These are phyloP conservation scores for Hemerocallis citrina DNA, from an alignment of 106 monocot genomes.

Conservation along the genomic window DNA sequence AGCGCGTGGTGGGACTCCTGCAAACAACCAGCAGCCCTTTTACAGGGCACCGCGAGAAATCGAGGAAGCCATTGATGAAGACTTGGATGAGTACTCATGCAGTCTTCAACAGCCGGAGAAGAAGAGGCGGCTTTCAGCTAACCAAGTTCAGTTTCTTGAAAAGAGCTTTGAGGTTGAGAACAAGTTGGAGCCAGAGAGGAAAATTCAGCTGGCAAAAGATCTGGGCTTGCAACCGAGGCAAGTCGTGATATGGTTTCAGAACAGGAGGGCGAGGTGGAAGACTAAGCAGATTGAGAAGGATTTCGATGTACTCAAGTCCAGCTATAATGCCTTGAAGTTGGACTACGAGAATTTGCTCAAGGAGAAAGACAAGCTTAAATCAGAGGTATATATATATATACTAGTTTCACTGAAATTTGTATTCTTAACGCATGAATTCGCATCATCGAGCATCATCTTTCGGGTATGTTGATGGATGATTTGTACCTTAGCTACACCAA, in stretches of 20 bases:
- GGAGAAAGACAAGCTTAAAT: conserved; percentile 51
- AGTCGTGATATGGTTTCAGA: conserved; percentile 77
- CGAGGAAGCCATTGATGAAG: conserved; percentile 25
- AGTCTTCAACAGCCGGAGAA: conserved; percentile 46
- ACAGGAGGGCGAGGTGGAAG: conserved; percentile 68
- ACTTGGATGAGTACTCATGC: too few relatives aligned
- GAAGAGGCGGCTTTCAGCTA: conserved; percentile 42
- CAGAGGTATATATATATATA: conserved; percentile 47
- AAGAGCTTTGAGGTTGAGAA: conserved; percentile 53
- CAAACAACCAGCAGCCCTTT: conserved; percentile 9
- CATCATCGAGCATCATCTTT: too few relatives aligned
- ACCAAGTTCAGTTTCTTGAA: conserved; percentile 52
- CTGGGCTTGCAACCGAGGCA: conserved; percentile 60
- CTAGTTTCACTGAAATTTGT: too few relatives aligned
- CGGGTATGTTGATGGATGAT: too few relatives aligned
- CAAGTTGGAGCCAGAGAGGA: conserved; percentile 68
- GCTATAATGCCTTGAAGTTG: conserved; percentile 31
- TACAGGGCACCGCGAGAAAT: conserved; percentile 7
- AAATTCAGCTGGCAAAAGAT: conserved; percentile 46
- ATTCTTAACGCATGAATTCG: too few relatives aligned
- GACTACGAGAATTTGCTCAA: conserved; percentile 34
- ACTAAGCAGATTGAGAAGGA: conserved; percentile 73
- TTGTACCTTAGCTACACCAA: too few relatives aligned
- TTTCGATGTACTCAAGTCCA: conserved; percentile 29
- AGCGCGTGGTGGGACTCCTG: neutral